Evolutionary conservation across 805 yeast species (phyloP).

Genomic region (Saccharomyces mikatae): DNA sequence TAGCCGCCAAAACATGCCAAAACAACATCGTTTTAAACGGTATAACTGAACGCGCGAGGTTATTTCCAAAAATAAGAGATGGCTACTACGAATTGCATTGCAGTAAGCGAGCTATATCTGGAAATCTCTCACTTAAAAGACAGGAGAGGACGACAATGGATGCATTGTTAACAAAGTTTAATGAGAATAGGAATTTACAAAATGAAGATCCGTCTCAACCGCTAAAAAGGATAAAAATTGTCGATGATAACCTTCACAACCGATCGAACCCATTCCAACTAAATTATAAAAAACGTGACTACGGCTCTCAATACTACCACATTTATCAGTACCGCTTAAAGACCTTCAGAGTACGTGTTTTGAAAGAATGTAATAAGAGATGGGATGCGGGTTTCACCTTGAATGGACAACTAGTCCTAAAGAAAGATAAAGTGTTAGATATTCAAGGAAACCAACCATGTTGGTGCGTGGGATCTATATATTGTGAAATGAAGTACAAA

Average conservation of each 20-base stretch:
- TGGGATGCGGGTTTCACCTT: conserved; percentile 48
- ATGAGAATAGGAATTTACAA: conserved; percentile 5
- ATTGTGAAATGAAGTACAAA: conserved; percentile 74
- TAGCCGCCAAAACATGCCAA: not conserved
- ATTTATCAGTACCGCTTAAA: conserved; percentile 48
- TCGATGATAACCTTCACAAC: conserved; percentile 6
- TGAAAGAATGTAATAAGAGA: conserved; percentile 38
- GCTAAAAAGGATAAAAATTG: conserved; percentile 10
- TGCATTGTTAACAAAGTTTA: conserved; percentile 8
- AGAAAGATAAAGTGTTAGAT: conserved; percentile 38
- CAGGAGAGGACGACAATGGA: conserved; percentile 6
- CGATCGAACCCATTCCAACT: conserved; percentile 19
- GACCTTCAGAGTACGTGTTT: conserved; percentile 39
- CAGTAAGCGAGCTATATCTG: not conserved
- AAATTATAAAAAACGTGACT: conserved; percentile 33
- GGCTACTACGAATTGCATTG: not conserved
- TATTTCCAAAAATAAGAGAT: not conserved
- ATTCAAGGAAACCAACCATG: conserved; percentile 40
- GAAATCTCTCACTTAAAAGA: not conserved
- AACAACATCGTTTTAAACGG: not conserved
- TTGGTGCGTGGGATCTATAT: conserved; percentile 84
- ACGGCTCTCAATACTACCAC: conserved; percentile 49
- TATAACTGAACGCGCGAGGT: not conserved
- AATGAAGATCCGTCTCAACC: conserved; percentile 7
- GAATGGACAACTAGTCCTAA: conserved; percentile 31